Percentiles rank a stretch among this genome's conserved stretches.
Conservation (phyloP, 176 grass and related monocot genomes). For the Aegilops bicornis region DNA sequence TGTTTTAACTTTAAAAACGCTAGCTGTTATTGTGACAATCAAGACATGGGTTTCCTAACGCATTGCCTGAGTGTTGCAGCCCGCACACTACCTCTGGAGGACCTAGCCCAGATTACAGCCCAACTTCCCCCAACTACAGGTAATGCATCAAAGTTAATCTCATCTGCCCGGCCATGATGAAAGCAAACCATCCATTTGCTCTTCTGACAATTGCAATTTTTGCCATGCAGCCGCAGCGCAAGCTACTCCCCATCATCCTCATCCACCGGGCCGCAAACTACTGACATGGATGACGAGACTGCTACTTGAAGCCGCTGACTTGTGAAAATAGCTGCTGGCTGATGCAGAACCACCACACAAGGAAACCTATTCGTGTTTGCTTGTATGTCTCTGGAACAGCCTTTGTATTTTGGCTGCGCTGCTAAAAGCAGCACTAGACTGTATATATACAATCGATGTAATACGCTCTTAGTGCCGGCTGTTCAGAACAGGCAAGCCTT, state of each 20-base stretch:
- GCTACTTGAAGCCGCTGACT: conserved; percentile 21
- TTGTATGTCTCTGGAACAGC: not conserved
- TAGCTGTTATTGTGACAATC: not conserved
- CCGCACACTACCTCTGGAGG: conserved; percentile 62
- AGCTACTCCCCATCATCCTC: conserved; percentile 88
- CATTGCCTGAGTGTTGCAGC: conserved; percentile 31
- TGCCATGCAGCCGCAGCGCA: conserved; percentile 63
- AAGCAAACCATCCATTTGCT: not conserved
- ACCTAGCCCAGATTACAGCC: conserved; percentile 81
- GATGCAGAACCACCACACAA: not conserved
- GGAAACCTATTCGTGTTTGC: not conserved
- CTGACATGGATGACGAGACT: conserved; percentile 50
- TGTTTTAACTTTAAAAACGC: not conserved
- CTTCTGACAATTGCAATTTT: conserved; percentile 8
- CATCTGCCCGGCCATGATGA: not conserved
- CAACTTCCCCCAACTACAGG: conserved; percentile 91
- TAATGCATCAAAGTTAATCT: conserved; percentile 1
- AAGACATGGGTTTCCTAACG: not conserved
- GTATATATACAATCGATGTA: not conserved
- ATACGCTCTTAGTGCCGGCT: not conserved
- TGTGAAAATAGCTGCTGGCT: not conserved
- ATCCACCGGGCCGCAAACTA: conserved; percentile 52
- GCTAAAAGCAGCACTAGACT: conserved; percentile 4
- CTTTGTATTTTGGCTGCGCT: not conserved
- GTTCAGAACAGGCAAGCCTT: not conserved